Percentiles rank a stretch among this genome's conserved stretches.
Evolutionary conservation across 176 grass and related monocot species (phyloP).

Genomic region (Lolium multiflorum): DNA sequence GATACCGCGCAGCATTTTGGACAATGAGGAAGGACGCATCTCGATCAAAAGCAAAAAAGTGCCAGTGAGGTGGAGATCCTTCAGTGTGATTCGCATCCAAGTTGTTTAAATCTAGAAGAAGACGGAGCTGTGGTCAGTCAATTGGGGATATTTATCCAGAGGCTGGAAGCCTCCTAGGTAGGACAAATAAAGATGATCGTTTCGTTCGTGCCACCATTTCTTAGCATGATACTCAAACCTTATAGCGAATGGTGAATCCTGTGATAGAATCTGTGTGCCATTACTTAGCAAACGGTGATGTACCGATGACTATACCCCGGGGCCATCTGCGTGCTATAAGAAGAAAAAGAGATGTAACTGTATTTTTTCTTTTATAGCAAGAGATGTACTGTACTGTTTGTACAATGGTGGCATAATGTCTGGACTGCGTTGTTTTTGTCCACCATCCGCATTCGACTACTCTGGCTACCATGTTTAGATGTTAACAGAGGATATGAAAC

Average conservation of each 20-base stretch:
- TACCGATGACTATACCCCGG: background rate
- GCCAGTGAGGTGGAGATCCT: background rate
- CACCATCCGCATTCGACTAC: background rate
- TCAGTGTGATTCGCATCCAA: background rate
- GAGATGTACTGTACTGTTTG: background rate
- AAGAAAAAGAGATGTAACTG: background rate
- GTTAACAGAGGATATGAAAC: background rate
- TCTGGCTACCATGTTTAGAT: background rate
- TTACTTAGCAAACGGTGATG: background rate
- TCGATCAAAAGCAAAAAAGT: conserved; percentile 42
- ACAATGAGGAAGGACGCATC: conserved; percentile 78
- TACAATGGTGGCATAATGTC: background rate
- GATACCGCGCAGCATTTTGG: conserved; percentile 79
- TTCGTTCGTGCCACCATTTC: background rate
- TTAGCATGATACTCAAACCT: no score
- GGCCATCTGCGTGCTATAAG: conserved; percentile 2
- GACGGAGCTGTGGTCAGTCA: background rate
- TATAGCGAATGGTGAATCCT: background rate
- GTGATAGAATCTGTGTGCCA: background rate
- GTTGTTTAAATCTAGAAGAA: background rate
- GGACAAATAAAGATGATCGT: background rate
- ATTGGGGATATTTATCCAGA: background rate
- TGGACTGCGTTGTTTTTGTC: background rate
- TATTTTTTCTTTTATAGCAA: background rate
- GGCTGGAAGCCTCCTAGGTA: background rate